Conservation (phyloP, 768 basidiomycete genomes). For the Phylloporus sp. region DNA sequence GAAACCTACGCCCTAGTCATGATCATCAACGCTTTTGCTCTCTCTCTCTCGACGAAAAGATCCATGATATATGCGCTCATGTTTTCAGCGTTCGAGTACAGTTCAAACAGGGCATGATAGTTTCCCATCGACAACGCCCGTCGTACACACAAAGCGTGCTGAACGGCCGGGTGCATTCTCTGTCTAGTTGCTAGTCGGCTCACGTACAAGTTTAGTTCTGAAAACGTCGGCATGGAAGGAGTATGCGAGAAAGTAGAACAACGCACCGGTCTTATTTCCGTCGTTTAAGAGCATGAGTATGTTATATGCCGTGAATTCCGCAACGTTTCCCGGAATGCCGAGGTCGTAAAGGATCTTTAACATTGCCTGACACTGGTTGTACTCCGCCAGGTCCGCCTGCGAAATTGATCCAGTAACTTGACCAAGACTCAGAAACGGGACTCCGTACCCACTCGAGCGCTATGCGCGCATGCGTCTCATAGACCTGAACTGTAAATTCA, state of each 20-base stretch:
- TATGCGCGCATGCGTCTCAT: slow-evolving; percentile 97
- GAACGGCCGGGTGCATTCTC: slow-evolving; percentile 74
- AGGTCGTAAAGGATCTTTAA: slow-evolving; percentile 89
- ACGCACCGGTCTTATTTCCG: slow-evolving; percentile 85
- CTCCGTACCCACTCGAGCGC: slow-evolving; percentile 81
- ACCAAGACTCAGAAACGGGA: slow-evolving; percentile 1
- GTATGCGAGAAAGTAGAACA: neutral
- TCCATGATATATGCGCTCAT: slow-evolving; percentile 99
- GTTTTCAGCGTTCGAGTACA: slow-evolving; percentile 82
- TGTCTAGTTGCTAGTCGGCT: slow-evolving; percentile 94
- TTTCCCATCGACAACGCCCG: slow-evolving; percentile 89
- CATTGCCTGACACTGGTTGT: slow-evolving; percentile 95
- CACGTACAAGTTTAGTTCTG: slow-evolving; percentile 95
- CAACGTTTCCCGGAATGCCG: slow-evolving; percentile 86
- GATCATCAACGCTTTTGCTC: slow-evolving; percentile 78
- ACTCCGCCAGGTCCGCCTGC: slow-evolving; percentile 97
- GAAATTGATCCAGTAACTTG: slow-evolving; percentile 17
- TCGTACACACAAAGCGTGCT: slow-evolving; percentile 88
- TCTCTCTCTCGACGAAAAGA: slow-evolving; percentile 91
- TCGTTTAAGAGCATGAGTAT: slow-evolving; percentile 95
- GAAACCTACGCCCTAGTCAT: slow-evolving; percentile 88
- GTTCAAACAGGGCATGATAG: slow-evolving; percentile 86
- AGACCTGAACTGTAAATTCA: slow-evolving; percentile 94
- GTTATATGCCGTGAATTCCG: slow-evolving; percentile 96
- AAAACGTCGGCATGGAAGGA: neutral